These are phyloP conservation scores for Nepenthes mirabilis DNA, from an alignment of 148 eudicot species.

Conservation along the genomic window DNA sequence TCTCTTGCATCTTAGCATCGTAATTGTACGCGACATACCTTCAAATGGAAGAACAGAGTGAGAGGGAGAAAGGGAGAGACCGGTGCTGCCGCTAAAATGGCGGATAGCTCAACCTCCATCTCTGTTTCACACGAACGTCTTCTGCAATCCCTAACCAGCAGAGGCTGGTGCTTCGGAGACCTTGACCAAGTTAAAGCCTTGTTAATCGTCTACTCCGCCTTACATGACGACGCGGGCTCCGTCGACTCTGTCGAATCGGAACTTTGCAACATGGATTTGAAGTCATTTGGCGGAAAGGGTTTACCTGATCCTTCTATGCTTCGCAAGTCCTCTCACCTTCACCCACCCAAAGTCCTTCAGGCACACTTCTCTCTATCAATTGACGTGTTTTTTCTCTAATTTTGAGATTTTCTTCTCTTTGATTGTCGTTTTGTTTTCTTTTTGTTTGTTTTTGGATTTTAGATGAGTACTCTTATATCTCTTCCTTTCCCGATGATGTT, in stretches of 20 bases:
- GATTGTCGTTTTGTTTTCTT: conserved; percentile 1
- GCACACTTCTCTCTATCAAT: conserved; percentile 11
- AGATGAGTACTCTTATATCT: conserved; percentile 64
- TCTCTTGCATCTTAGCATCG: no score
- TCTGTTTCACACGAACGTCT: conserved; percentile 22
- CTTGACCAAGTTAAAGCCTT: conserved; percentile 32
- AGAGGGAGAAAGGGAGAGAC: no score
- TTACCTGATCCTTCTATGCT: conserved; percentile 49
- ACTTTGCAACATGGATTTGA: conserved; percentile 54
- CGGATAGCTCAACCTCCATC: not conserved
- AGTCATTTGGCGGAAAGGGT: conserved; percentile 56
- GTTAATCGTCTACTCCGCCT: conserved; percentile 26
- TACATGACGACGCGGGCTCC: conserved; percentile 12
- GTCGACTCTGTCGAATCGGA: conserved; percentile 48
- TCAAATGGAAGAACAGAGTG: no score
- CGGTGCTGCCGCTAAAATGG: no score
- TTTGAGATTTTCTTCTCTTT: not conserved
- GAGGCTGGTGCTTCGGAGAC: conserved; percentile 65
- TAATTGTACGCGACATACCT: no score
- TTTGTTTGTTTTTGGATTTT: not conserved
- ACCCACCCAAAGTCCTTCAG: conserved; percentile 69
- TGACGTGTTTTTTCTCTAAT: not conserved
- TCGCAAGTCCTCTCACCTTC: conserved; percentile 40
- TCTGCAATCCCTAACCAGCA: conserved; percentile 24
- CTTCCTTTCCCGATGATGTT: conserved; percentile 56